phyloP scores from a whole-genome alignment of 2,329 filamentous ascomycete genomes.

The Neofusicoccum parvum region DNA sequence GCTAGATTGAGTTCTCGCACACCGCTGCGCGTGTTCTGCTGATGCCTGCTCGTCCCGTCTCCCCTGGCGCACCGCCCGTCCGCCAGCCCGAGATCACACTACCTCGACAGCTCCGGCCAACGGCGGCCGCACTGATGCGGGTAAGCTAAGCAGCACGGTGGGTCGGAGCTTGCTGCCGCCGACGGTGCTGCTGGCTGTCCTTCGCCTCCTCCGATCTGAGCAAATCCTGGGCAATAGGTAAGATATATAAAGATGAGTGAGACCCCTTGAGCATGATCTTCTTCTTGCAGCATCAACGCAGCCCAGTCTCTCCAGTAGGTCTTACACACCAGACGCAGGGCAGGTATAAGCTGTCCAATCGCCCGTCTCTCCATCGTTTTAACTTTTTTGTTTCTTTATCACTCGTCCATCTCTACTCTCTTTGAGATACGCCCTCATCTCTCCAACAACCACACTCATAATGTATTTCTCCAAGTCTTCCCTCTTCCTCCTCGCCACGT shows the following conservation, averaged over 20 bases:
- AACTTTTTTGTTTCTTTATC: not conserved
- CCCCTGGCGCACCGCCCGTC: not conserved
- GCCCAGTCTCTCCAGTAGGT: slow-evolving; percentile 1
- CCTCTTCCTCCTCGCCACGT: not conserved
- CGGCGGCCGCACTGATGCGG: not conserved
- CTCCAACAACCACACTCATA: not conserved
- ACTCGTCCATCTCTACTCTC: not conserved
- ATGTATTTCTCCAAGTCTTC: slow-evolving; percentile 15
- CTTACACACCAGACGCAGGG: not conserved
- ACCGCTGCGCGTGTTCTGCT: not conserved
- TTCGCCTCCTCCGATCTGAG: not conserved
- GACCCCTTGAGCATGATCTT: not conserved
- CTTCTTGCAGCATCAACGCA: not conserved
- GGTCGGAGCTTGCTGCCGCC: slow-evolving; percentile 1
- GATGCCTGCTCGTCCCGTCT: not conserved
- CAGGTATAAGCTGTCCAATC: not conserved
- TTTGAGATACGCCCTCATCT: not conserved
- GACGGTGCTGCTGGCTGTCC: not conserved
- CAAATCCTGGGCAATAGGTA: slow-evolving; percentile 6
- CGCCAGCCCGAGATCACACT: slow-evolving; percentile 16
- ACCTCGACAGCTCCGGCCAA: slow-evolving; percentile 2
- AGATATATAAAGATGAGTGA: slow-evolving; percentile 10
- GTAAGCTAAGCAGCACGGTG: slow-evolving; percentile 15
- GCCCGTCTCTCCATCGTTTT: not conserved
- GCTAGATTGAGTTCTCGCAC: not conserved